Percentiles rank a stretch among this genome's conserved stretches.
phyloP scores from a whole-genome alignment of 257 asterid genomes.

The Solanum peruvianum region DNA sequence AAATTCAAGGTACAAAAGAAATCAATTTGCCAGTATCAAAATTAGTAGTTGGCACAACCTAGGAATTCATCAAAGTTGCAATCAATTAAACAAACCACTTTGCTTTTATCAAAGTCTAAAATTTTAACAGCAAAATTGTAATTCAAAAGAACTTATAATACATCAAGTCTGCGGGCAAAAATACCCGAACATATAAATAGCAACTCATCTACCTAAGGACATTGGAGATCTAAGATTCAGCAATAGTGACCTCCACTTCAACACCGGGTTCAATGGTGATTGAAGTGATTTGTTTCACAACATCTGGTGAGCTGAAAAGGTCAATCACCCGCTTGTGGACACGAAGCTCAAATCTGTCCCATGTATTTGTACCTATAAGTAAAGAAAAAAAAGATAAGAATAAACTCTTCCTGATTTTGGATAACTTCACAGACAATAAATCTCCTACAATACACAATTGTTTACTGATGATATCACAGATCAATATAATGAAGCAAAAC shows the following conservation, averaged over 20 bases:
- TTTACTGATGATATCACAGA: neutral
- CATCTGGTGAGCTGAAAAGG: neutral
- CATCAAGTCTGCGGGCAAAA: neutral
- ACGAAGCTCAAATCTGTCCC: conserved; percentile 1
- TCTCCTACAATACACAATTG: neutral
- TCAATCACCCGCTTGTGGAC: neutral
- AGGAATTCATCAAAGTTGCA: neutral
- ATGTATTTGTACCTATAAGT: neutral
- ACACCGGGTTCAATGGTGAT: conserved; percentile 3
- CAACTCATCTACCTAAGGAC: neutral
- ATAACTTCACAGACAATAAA: neutral
- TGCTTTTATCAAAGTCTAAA: neutral
- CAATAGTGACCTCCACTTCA: conserved; percentile 1
- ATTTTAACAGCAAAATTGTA: neutral
- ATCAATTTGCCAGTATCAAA: neutral
- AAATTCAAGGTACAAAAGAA: neutral
- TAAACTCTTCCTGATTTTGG: neutral
- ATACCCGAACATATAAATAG: neutral
- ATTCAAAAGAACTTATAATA: neutral
- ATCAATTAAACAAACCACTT: neutral
- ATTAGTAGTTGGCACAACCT: neutral
- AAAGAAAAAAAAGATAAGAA: neutral
- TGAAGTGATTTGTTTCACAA: neutral
- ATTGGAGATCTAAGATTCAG: neutral
- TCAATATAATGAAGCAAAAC: neutral